Evolutionary conservation across 768 basidiomycete species (phyloP), one percentile per base, ranked within the genome.

Genomic region (Russula sp.): DNA sequence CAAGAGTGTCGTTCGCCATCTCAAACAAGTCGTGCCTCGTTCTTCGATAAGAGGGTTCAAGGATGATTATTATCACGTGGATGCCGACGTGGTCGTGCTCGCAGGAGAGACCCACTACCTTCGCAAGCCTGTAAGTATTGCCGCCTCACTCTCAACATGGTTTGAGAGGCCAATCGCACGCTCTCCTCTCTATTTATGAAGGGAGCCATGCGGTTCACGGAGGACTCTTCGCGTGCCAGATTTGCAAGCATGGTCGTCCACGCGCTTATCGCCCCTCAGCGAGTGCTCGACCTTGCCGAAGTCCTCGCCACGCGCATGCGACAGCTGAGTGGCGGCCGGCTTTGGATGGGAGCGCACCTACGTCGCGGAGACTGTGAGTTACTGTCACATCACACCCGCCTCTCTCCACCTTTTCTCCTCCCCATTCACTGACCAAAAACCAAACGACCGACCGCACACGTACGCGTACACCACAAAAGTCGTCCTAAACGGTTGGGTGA

Each of bases 321-420:
- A 3, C 64, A 69, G 13, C 52, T 68, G 35, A 70, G 66, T 3
- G 71, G 58, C 0, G 75, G 74, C 11, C 70, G 75, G 5, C 68
- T 73, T 66, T 77, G 76, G 77, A 74, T 77, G 74, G 73, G 69
- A 9, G 75, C 72, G 6, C 76, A 77, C 46, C 77, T 78, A 74
- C 75, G 76, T 18, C 74, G 77, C 43, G 77, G 76, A 57, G 77
- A 77, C 48, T 77, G 75, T 77, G 53, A 71, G 75, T 65, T 29
- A 3, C 25, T 29, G 25, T 29, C 25, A 29, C 25, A 10, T n/a
- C n/a, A 29, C n/a, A n/a, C n/a, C n/a, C n/a, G n/a, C n/a, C n/a
- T n/a, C n/a, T n/a, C n/a, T n/a, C n/a, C n/a, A 38, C n/a, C 18
- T n/a, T n/a, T n/a, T n/a, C n/a, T n/a, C n/a, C n/a, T n/a, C n/a